A percentile compares a stretch with the other conserved stretches of the same genome.
Evolutionary conservation across 2,329 filamentous ascomycete species (phyloP).

Genomic region (Aspergillus uvarum): DNA sequence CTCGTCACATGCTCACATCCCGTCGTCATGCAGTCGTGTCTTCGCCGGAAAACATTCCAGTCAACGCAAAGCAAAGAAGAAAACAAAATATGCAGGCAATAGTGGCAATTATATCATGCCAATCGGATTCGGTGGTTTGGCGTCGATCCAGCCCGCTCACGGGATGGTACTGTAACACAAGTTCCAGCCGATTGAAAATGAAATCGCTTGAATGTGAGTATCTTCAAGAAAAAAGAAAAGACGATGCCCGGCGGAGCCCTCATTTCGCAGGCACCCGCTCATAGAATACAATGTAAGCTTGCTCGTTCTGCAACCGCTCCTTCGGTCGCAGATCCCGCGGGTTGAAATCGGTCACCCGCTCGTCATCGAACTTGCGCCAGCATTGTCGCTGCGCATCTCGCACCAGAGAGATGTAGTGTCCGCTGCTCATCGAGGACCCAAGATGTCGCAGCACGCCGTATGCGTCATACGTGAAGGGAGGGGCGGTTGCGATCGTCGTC

Average conservation of each 20-base stretch:
- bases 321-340: constrained; percentile 50
- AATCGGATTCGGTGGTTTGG: background rate
- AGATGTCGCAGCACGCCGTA: constrained; percentile 81
- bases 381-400: constrained; percentile 58
- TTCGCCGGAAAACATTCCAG: background rate
- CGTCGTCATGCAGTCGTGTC: constrained; percentile 7
- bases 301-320: constrained; percentile 60
- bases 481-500: constrained; percentile 48
- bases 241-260: constrained; percentile 10
- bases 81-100: constrained; percentile 2
- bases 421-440: constrained; percentile 65
- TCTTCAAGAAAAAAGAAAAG: background rate
- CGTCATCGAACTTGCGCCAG: constrained; percentile 64
- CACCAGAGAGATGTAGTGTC: constrained; percentile 77
- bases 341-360: constrained; percentile 56
- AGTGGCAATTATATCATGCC: background rate
- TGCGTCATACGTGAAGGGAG: constrained; percentile 74
- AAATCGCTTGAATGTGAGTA: background rate
- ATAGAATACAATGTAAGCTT: constrained; percentile 67
- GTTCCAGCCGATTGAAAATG: background rate
- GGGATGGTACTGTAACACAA: background rate
- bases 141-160: background rate
- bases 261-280: constrained; percentile 50
- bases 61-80: background rate
- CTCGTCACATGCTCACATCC: constrained; percentile 8